Evolutionary conservation across 352 stramenopile species (phyloP).

Genomic region (Globisporangium middletonii): DNA sequence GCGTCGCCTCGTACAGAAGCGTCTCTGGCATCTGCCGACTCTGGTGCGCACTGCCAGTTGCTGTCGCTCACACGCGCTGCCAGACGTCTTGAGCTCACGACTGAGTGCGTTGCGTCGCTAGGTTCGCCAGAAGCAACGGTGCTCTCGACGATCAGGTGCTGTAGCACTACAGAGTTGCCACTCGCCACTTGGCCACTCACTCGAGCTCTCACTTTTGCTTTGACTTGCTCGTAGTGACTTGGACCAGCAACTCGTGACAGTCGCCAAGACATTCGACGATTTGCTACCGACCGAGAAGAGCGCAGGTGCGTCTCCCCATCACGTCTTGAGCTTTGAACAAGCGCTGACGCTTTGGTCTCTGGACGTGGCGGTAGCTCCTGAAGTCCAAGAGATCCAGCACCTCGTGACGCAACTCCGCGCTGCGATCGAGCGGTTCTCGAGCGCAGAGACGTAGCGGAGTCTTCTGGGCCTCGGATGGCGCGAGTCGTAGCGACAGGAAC

Average conservation of each 20-base stretch:
- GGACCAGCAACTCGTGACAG: conserved; percentile 19
- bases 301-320: conserved; percentile 9
- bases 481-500: no score
- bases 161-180: no score
- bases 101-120: not conserved
- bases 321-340: no score
- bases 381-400: conserved; percentile 35
- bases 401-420: conserved; percentile 26
- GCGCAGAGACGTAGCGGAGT: conserved; percentile 1
- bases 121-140: conserved; percentile 6
- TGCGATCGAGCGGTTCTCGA: conserved; percentile 23
- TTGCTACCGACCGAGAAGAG: conserved; percentile 7
- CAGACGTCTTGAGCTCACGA: no score
- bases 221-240: conserved; percentile 15
- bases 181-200: not conserved
- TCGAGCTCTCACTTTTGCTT: not conserved
- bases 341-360: no score
- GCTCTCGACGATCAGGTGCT: conserved; percentile 11
- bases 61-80: no score
- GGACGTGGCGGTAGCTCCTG: conserved; percentile 9
- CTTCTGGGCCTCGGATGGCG: no score
- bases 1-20: no score
- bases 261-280: conserved; percentile 15
- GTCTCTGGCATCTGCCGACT: not conserved
- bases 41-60: not conserved